Evolutionary conservation across 306 rosid species (phyloP).

Genomic region (Cicer chorassanicum): DNA sequence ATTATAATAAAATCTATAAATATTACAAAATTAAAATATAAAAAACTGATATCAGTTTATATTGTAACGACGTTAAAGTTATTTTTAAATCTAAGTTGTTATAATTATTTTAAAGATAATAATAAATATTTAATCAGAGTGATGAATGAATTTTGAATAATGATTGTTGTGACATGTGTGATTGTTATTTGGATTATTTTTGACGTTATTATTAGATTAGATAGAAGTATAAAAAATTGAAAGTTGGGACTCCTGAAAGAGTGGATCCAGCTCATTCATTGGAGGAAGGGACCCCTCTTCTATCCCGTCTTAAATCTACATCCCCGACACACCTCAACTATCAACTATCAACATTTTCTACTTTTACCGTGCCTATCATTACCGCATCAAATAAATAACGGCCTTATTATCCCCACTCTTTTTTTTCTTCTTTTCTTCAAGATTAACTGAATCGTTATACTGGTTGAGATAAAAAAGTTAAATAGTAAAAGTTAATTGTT

Average conservation of each 20-base stretch:
- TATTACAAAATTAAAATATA: too few species aligned
- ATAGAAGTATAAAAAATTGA: constrained; percentile 42
- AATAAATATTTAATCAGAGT: neutral
- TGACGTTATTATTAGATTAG: constrained; percentile 39
- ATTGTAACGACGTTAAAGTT: too few species aligned
- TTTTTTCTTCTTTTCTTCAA: too few species aligned
- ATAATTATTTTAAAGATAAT: too few species aligned
- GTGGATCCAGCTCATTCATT: constrained; percentile 91
- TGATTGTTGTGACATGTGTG: constrained; percentile 5
- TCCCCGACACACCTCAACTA: constrained; percentile 31
- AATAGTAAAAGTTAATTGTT: too few species aligned
- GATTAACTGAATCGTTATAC: too few species aligned
- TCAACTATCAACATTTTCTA: neutral
- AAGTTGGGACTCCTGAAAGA: constrained; percentile 66
- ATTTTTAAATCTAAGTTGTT: too few species aligned
- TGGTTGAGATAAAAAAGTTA: too few species aligned
- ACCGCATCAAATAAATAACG: neutral
- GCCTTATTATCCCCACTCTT: neutral
- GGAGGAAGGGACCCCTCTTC: constrained; percentile 52
- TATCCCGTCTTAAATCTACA: constrained; percentile 33
- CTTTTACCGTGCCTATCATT: constrained; percentile 14
- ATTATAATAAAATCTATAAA: too few species aligned
- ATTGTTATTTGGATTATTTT: constrained; percentile 25
- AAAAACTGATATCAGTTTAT: too few species aligned
- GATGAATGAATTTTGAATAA: neutral